Conservation (phyloP, 169 alveolate species). For the Pseudocohnilembus persalinus region DNA sequence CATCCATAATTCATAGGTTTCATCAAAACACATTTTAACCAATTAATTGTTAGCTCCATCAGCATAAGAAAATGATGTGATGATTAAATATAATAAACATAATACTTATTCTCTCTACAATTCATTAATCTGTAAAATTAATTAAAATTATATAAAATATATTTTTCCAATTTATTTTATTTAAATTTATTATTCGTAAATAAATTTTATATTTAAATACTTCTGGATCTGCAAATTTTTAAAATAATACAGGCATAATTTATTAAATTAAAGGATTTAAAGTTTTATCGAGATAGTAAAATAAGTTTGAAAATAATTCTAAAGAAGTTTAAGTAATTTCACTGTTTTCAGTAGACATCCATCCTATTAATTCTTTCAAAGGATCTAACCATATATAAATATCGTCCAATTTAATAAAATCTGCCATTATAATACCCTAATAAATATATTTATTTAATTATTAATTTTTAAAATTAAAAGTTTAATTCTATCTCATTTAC, state of each 20-base stretch:
- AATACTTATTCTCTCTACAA: slow-evolving; percentile 35
- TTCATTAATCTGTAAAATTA: slow-evolving; percentile 5
- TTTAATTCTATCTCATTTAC: too few species aligned
- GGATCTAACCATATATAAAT: slow-evolving; percentile 10
- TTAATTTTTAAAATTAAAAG: too few species aligned
- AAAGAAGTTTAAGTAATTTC: slow-evolving; percentile 9
- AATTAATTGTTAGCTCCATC: slow-evolving; percentile 41
- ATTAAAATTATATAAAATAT: neutral
- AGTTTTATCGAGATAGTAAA: neutral
- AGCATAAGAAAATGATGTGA: slow-evolving; percentile 45
- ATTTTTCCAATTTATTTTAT: neutral
- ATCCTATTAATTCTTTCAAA: slow-evolving; percentile 14
- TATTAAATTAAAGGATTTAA: slow-evolving; percentile 10
- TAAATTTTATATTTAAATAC: slow-evolving; percentile 1
- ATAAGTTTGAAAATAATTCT: slow-evolving; percentile 12
- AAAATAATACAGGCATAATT: slow-evolving; percentile 2
- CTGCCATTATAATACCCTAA: slow-evolving; percentile 16
- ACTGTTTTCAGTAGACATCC: slow-evolving; percentile 13
- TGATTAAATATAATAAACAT: slow-evolving; percentile 27
- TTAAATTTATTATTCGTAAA: too few species aligned
- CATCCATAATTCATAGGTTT: slow-evolving; percentile 46
- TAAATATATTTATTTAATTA: too few species aligned
- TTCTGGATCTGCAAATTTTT: slow-evolving; percentile 10
- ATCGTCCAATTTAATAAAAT: slow-evolving; percentile 10
- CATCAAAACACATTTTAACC: slow-evolving; percentile 34